Evolutionary conservation across 345 rosid genomes (phyloP), one percentile per base, ranked within the genome.

Genomic region (Dovyalis caffra): DNA sequence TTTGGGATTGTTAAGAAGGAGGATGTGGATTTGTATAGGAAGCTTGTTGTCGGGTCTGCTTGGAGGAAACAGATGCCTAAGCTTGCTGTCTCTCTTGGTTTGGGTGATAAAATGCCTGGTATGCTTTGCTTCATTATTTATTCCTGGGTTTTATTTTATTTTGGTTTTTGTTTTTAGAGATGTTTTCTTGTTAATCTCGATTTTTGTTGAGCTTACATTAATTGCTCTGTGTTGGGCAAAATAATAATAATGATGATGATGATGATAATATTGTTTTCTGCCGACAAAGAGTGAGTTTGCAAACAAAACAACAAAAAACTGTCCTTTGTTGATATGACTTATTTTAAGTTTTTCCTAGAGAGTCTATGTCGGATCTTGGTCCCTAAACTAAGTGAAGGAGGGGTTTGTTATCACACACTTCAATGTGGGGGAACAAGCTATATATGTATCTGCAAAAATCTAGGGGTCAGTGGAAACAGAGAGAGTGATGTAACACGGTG

Each of bases 11-110:
- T 93, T 38, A 87, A 79, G 88, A 79, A 83, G 77, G 90, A 88
- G 29, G 99, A 95, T 77, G 86, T 95, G 25, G 81, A 79, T 73
- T 80, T 95, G 68, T 95, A 93, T 49, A 76, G 99, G 84, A 95
- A 90, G 87, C 99, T 95, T 49, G 98, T 95, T 1, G 87, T 93
- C 64, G 95, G 90, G 49, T 95, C 99, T 3, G 97, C 99, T 0
- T 91, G 99, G 99, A 90, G 99, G 49, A 95, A 90, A 84, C 99
- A 95, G 89, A 93, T 95, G 99, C 99, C 99, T 3, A 95, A 89
- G 82, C 96, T 95, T 68, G 99, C 99, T 6, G 85, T 95, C 69
- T 95, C 92, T 0, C 97, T 95, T 74, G 99, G 98, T 25, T 80
- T 95, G 79, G 97, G 92, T 75, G 92, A 87, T 80, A 80, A 90